Evolutionary conservation across 495 filamentous ascomycete genomes (phyloP), one percentile per base, ranked within the genome.

Genomic region (Penicillium odoratum): DNA sequence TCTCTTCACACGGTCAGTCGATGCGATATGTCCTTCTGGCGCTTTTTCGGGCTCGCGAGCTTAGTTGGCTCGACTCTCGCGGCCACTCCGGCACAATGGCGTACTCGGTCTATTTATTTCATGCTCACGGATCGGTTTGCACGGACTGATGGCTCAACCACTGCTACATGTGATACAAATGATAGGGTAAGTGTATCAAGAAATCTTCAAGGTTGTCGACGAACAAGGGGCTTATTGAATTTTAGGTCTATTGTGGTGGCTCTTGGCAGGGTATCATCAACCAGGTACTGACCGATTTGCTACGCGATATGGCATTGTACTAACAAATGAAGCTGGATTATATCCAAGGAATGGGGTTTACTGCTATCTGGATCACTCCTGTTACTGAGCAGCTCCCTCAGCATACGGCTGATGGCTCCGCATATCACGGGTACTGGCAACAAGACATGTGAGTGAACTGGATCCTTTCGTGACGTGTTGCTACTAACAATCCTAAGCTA

Each of bases 311-410:
- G 11, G 9, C 7, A 33, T 33, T 10, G 5, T 33, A 7, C 62
- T 69, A 36, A 71, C 21, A 2, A 16, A 10, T 25, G 75, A 68
- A 77, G 68, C 59, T 80, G 16, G 75, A 80, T 56, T 80, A 78
- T 49, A 78, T 93, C 66, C 81, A 91, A 61, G 78, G 78, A 44
- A 88, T 93, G 85, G 89, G 90, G 21, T 92, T 93, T 58, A 88
- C 87, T 48, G 88, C 89, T 11, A 81, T 93, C 45, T 93, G 90
- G 90, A 94, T 93, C 56, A 88, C 87, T 0, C 91, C 90, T 0
- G 76, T 93, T 11, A 88, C 88, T 16, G 71, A 76, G 40, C 83
- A 91, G 55, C 63, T 91, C 15, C 67, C 77, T 4, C 72, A 74
- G 3, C 69, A 75, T 10, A 83, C 79, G 10, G 52, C 62, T 0